Percentiles rank a stretch among this genome's conserved stretches.
Evolutionary conservation across 352 stramenopile genomes (phyloP).

Genomic region (Phytophthora hybrid): DNA sequence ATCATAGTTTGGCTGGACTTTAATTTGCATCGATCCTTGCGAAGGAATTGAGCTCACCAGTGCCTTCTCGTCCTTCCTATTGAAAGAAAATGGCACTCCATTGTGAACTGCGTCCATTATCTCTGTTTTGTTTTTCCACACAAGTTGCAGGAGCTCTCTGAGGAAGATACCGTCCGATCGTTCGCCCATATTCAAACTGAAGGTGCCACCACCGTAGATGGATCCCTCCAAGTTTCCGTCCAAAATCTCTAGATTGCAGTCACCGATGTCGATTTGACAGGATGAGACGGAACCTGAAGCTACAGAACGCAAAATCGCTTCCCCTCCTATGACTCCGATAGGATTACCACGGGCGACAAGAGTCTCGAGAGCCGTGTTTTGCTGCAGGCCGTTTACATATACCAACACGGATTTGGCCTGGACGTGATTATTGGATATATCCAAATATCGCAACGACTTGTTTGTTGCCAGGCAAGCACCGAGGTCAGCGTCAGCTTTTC

Average conservation of each 20-base stretch:
- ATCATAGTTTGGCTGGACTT: constrained; percentile 70
- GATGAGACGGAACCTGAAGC: constrained; percentile 53
- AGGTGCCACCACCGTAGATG: constrained; percentile 58
- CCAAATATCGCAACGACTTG: constrained; percentile 63
- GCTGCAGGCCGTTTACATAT: constrained; percentile 67
- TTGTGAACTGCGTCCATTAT: constrained; percentile 63
- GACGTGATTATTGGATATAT: constrained; percentile 80
- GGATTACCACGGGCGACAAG: constrained; percentile 75
- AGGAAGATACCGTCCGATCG: constrained; percentile 60
- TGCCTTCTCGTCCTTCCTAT: constrained; percentile 66
- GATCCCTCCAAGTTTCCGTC: constrained; percentile 53
- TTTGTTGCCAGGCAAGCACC: constrained; percentile 71
- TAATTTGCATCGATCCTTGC: constrained; percentile 59
- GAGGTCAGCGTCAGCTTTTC: constrained; percentile 69
- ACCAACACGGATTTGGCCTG: constrained; percentile 66
- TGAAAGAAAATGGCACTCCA: constrained; percentile 54
- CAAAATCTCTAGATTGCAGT: constrained; percentile 75
- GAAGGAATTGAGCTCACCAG: constrained; percentile 50
- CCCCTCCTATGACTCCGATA: constrained; percentile 64
- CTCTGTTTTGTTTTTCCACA: constrained; percentile 66
- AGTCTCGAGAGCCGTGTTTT: constrained; percentile 61
- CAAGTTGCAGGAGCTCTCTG: constrained; percentile 63
- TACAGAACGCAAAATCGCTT: constrained; percentile 66
- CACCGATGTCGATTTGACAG: constrained; percentile 69
- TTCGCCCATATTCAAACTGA: constrained; percentile 64